A percentile compares a stretch with the other conserved stretches of the same genome.
Conservation (phyloP, 208 protist species). For the Crithidia brevicula region DNA sequence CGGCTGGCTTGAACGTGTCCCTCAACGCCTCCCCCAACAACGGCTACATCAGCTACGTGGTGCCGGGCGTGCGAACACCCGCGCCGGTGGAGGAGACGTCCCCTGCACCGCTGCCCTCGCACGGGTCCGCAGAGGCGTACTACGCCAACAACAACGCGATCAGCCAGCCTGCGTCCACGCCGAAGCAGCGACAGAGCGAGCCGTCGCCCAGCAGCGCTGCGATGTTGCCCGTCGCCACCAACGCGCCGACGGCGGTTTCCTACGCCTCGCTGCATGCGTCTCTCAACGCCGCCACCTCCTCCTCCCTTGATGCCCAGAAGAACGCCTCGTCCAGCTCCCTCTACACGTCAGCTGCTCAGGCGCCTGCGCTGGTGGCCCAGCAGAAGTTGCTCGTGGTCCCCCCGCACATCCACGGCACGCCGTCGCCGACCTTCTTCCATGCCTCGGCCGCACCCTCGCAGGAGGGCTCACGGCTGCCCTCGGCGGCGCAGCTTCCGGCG, state of each 20-base stretch:
- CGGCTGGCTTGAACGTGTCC: constrained; percentile 22
- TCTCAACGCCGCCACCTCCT: constrained; percentile 9
- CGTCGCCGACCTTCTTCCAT: constrained; percentile 19
- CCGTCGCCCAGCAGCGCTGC: constrained; percentile 4
- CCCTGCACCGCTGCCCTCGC: background rate
- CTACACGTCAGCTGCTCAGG: constrained; percentile 34
- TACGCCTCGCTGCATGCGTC: constrained; percentile 25
- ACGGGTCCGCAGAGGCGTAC: constrained; percentile 5
- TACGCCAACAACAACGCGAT: constrained; percentile 38
- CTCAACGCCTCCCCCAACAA: constrained; percentile 19
- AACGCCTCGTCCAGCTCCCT: constrained; percentile 22
- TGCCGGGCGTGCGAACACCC: constrained; percentile 14
- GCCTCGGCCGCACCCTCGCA: constrained; percentile 19
- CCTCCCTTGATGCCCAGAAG: constrained; percentile 12
- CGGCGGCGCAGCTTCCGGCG: constrained; percentile 21
- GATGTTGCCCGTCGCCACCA: constrained; percentile 25
- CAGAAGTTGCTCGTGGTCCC: constrained; percentile 41
- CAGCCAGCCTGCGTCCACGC: constrained; percentile 6
- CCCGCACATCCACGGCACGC: constrained; percentile 36
- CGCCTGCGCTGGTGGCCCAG: constrained; percentile 16
- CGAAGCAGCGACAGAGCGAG: background rate
- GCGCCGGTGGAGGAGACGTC: constrained; percentile 10
- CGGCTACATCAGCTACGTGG: constrained; percentile 38
- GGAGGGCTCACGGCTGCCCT: constrained; percentile 22
- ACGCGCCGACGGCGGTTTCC: background rate